Evolutionary conservation across 148 eudicot species (phyloP).

Genomic region (Simmondsia chinensis): DNA sequence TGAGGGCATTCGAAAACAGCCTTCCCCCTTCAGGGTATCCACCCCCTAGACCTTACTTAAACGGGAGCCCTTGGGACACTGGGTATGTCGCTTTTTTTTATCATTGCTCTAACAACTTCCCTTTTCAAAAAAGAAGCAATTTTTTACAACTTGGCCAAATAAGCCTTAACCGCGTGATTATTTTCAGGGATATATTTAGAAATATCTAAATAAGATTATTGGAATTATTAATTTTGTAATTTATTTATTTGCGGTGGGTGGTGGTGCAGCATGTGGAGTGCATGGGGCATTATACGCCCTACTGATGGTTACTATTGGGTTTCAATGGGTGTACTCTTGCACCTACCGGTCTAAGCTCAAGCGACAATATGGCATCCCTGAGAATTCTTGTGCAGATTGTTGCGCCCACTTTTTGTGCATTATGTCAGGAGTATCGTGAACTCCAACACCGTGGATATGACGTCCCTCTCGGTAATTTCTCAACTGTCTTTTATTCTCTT

Average conservation of each 20-base stretch:
- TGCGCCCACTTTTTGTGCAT: constrained; percentile 28
- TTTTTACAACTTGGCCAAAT: too few relatives aligned
- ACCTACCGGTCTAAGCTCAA: constrained; percentile 27
- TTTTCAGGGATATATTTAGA: not conserved
- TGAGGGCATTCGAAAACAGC: too few relatives aligned
- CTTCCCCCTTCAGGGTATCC: too few relatives aligned
- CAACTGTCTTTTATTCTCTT: not conserved
- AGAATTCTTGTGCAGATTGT: constrained; percentile 16
- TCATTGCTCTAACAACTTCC: too few relatives aligned
- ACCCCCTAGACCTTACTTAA: too few relatives aligned
- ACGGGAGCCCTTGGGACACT: too few relatives aligned
- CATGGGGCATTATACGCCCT: constrained; percentile 21
- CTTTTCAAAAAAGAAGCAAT: too few relatives aligned
- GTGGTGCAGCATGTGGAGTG: constrained; percentile 23
- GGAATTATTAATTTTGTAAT: not conserved
- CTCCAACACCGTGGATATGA: constrained; percentile 29
- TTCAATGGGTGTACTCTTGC: constrained; percentile 24
- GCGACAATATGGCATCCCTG: constrained; percentile 23
- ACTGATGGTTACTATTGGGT: constrained; percentile 3
- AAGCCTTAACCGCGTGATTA: too few relatives aligned
- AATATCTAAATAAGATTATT: too few relatives aligned
- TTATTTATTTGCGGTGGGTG: not conserved
- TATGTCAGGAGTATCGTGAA: constrained; percentile 39
- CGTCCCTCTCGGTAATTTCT: constrained; percentile 19
- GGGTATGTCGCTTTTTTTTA: too few relatives aligned